phyloP scores from a whole-genome alignment of 176 grass and related monocot species.

The Oryza meridionalis region DNA sequence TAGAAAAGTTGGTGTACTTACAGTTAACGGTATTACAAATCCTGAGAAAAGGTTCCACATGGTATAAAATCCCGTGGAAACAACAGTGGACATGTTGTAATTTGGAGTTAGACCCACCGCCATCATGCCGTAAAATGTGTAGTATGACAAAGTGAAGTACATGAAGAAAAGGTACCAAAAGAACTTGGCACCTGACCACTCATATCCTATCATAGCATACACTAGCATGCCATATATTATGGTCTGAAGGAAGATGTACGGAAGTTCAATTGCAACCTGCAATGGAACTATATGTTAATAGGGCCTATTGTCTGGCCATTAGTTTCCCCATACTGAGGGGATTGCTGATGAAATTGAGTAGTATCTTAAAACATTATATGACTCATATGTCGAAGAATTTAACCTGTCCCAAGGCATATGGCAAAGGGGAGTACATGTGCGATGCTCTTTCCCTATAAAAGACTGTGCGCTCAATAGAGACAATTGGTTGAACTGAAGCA shows the following conservation, averaged over 20 bases:
- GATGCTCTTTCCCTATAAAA: conserved; percentile 86
- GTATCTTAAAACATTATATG: background rate
- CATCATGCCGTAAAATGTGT: conserved; percentile 92
- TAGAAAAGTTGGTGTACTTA: conserved; percentile 36
- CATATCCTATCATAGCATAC: conserved; percentile 75
- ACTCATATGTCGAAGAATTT: conserved; percentile 6
- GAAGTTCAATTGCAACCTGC: conserved; percentile 78
- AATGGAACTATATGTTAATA: conserved; percentile 20
- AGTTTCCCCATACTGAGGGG: background rate
- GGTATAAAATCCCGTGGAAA: conserved; percentile 53
- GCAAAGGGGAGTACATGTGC: conserved; percentile 81
- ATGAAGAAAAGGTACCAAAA: conserved; percentile 90
- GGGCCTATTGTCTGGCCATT: background rate
- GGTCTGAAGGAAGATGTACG: conserved; percentile 67
- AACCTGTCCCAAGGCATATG: conserved; percentile 85
- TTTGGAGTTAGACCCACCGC: conserved; percentile 73
- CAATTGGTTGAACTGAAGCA: conserved; percentile 66
- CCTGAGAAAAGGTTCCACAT: conserved; percentile 86
- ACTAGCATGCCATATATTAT: conserved; percentile 66
- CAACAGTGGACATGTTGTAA: conserved; percentile 55
- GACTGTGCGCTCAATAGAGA: conserved; percentile 70
- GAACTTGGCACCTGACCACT: conserved; percentile 83
- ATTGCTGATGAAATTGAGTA: conserved; percentile 12
- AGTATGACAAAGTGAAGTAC: conserved; percentile 84
- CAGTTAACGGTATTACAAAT: conserved; percentile 67